Evolutionary conservation across 148 eudicot genomes (phyloP).

Genomic region (Diospyros kaki): DNA sequence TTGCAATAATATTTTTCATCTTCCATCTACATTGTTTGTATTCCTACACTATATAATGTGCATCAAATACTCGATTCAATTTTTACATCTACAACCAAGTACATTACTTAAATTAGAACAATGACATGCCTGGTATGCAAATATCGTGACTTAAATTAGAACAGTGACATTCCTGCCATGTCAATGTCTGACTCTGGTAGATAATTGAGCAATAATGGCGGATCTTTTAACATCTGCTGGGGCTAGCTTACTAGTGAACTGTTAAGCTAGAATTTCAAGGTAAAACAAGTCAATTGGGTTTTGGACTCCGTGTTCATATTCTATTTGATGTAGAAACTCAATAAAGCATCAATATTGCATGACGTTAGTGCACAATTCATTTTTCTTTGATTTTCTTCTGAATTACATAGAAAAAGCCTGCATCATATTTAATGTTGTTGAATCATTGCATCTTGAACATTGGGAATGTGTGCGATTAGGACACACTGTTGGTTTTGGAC

Average conservation of each 20-base stretch:
- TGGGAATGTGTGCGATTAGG: neutral
- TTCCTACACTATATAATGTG: neutral
- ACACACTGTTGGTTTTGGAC: neutral
- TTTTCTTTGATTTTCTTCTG: neutral
- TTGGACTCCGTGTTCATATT: neutral
- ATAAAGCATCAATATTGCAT: neutral
- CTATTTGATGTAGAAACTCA: neutral
- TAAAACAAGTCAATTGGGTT: too few species aligned
- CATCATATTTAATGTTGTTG: neutral
- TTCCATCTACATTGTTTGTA: too few species aligned
- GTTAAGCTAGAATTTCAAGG: too few species aligned
- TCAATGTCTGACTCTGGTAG: constrained; percentile 7
- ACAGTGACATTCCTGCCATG: constrained; percentile 2
- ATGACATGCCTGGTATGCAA: too few species aligned
- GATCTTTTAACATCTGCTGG: neutral
- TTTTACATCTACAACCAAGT: neutral
- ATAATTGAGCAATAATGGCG: constrained; percentile 7
- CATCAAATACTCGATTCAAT: constrained; percentile 4
- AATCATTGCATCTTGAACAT: neutral
- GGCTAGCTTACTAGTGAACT: neutral
- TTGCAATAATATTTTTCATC: too few species aligned
- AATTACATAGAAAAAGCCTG: constrained; percentile 1
- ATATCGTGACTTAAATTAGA: neutral
- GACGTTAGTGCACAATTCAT: neutral
- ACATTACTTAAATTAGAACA: neutral